Evolutionary conservation across 2,329 filamentous ascomycete species (phyloP).

Genomic region (Saccharata proteae): DNA sequence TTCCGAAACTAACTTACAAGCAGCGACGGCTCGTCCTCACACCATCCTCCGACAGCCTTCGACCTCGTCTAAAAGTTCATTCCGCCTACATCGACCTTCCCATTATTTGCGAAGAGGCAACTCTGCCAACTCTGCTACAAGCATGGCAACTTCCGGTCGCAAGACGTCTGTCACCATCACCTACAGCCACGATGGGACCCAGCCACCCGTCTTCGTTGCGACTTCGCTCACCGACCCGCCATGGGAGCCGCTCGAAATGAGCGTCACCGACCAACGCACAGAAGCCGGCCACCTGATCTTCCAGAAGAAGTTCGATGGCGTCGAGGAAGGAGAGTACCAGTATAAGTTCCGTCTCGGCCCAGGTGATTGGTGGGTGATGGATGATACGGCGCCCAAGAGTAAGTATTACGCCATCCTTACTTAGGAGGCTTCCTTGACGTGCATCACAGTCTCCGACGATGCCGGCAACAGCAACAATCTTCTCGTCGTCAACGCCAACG

Average conservation of each 20-base stretch:
- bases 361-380: slow-evolving; percentile 58
- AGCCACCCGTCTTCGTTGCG: slow-evolving; percentile 58
- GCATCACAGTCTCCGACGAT: slow-evolving; percentile 36
- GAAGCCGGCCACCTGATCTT: slow-evolving; percentile 47
- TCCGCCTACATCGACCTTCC: slow-evolving; percentile 6
- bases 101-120: slow-evolving; percentile 1
- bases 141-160: slow-evolving; percentile 7
- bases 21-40: slow-evolving; percentile 2
- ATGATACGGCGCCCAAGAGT: slow-evolving; percentile 51
- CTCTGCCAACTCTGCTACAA: not conserved
- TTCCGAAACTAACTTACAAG: slow-evolving; percentile 7
- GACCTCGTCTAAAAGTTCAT: slow-evolving; percentile 3
- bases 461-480: slow-evolving; percentile 43
- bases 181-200: slow-evolving; percentile 46
- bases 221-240: slow-evolving; percentile 54
- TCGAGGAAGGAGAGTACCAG: slow-evolving; percentile 49
- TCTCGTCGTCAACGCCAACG: slow-evolving; percentile 22
- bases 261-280: slow-evolving; percentile 31
- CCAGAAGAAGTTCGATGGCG: slow-evolving; percentile 41
- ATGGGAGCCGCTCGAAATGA: slow-evolving; percentile 60
- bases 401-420: slow-evolving; percentile 9
- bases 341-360: slow-evolving; percentile 63
- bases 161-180: slow-evolving; percentile 40
- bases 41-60: slow-evolving; percentile 2
- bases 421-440: too few relatives aligned